Evolutionary conservation across 2,329 filamentous ascomycete species (phyloP).

Genomic region (Acephala macrosclerotiorum): DNA sequence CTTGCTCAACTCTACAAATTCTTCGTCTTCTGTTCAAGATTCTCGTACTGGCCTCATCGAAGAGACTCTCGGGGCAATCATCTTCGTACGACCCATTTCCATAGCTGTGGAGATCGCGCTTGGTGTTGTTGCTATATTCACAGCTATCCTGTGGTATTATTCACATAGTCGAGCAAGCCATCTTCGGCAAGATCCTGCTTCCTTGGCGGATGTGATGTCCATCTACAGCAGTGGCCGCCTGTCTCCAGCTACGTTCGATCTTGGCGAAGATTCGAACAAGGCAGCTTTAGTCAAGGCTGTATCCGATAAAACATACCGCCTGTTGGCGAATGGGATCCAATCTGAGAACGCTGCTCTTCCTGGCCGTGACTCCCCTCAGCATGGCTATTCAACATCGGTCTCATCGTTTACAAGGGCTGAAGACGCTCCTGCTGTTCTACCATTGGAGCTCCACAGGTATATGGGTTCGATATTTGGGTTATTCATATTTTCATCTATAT

Average conservation of each 20-base stretch:
- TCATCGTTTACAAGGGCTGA: too few species aligned
- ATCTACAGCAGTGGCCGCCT: conserved; percentile 20
- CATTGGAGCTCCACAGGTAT: too few species aligned
- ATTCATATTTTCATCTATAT: conserved; percentile 5
- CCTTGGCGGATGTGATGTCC: conserved; percentile 39
- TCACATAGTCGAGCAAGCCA: conserved; percentile 31
- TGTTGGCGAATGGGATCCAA: too few species aligned
- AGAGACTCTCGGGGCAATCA: conserved; percentile 27
- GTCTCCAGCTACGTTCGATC: not conserved
- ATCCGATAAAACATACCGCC: not conserved
- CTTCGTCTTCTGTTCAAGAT: not conserved
- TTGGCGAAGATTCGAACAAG: conserved; percentile 16
- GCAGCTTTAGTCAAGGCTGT: not conserved
- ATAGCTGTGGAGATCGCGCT: conserved; percentile 40
- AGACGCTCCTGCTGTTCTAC: too few species aligned
- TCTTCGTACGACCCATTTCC: conserved; percentile 37
- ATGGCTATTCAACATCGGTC: too few species aligned
- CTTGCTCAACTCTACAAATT: not conserved
- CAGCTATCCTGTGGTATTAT: conserved; percentile 29
- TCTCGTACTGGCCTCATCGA: conserved; percentile 4
- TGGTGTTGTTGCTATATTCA: conserved; percentile 32
- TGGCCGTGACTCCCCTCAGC: too few species aligned
- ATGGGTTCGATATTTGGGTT: too few species aligned
- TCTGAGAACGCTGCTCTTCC: too few species aligned
- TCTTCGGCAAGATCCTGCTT: conserved; percentile 40